phyloP scores from a whole-genome alignment of 1,284 basidiomycete genomes.

The Puccinia polysora region DNA sequence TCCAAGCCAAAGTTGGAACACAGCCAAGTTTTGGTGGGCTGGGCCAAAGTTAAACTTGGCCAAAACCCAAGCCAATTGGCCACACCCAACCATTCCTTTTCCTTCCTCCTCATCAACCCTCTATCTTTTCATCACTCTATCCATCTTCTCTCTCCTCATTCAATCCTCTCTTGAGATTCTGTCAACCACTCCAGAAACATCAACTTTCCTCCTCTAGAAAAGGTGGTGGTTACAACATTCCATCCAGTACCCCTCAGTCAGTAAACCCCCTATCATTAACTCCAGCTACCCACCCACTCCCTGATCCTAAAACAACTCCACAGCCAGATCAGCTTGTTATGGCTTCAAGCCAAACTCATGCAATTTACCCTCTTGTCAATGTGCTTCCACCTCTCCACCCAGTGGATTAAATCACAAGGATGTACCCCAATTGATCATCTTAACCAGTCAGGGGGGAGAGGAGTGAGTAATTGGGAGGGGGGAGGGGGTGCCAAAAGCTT shows the following conservation, averaged over 20 bases:
- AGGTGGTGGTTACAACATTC: constrained; percentile 16
- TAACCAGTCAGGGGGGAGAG: constrained; percentile 59
- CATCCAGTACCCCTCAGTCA: constrained; percentile 33
- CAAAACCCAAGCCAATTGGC: too few species aligned
- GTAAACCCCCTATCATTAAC: background rate
- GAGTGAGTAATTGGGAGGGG: too few species aligned
- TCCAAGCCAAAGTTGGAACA: too few species aligned
- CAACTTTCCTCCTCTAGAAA: constrained; percentile 25
- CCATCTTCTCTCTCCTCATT: too few species aligned
- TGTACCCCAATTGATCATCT: constrained; percentile 67
- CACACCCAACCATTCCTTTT: too few species aligned
- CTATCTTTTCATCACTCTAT: too few species aligned
- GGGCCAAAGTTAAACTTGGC: too few species aligned
- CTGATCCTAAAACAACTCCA: background rate
- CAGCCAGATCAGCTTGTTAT: constrained; percentile 59
- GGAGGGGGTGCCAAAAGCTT: too few species aligned
- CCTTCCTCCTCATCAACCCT: too few species aligned
- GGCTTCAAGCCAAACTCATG: constrained; percentile 65
- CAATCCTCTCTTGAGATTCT: constrained; percentile 8
- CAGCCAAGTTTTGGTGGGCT: too few species aligned
- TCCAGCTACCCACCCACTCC: too few species aligned
- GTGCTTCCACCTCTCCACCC: constrained; percentile 67
- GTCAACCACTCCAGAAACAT: constrained; percentile 42
- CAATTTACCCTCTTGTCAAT: constrained; percentile 66
- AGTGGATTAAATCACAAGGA: constrained; percentile 65